Percentiles rank a stretch among this genome's conserved stretches.
These are phyloP conservation scores for Myxozyma geophila DNA, from an alignment of 805 yeast species.

Conservation along the genomic window DNA sequence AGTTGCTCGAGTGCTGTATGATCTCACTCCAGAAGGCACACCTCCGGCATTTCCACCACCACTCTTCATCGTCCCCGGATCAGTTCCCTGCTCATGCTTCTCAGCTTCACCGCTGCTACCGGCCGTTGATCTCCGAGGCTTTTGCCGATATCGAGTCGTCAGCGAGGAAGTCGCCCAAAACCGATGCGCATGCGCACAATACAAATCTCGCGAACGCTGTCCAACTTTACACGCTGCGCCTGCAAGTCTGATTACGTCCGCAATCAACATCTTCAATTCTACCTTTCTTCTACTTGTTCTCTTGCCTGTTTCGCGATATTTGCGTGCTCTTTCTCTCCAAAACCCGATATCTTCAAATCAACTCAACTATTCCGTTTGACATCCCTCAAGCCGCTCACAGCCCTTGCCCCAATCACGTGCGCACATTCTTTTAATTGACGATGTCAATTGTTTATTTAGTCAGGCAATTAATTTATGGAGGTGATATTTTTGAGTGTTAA, in stretches of 20 bases:
- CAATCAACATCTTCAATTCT: constrained; percentile 11
- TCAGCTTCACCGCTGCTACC: neutral
- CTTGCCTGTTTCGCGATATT: too few relatives aligned
- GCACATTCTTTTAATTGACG: too few relatives aligned
- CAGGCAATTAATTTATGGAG: too few relatives aligned
- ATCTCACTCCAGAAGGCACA: constrained; percentile 3
- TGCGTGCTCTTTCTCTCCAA: too few relatives aligned
- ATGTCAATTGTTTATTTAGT: too few relatives aligned
- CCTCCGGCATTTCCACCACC: neutral
- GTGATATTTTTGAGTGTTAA: too few relatives aligned
- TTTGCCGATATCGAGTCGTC: constrained; percentile 14
- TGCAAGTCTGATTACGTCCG: constrained; percentile 29
- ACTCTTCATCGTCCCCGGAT: neutral
- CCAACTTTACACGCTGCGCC: constrained; percentile 23
- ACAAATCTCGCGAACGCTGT: constrained; percentile 12
- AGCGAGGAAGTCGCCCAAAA: constrained; percentile 30
- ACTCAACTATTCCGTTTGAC: too few relatives aligned
- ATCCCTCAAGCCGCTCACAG: too few relatives aligned
- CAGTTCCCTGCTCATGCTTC: neutral
- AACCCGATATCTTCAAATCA: too few relatives aligned
- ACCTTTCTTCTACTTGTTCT: neutral
- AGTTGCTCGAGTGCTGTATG: neutral
- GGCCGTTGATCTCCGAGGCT: neutral
- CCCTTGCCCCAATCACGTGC: too few relatives aligned
- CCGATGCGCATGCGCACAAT: constrained; percentile 14